phyloP scores from a whole-genome alignment of 176 grass and related monocot genomes.

The Phoenix roebelenii region DNA sequence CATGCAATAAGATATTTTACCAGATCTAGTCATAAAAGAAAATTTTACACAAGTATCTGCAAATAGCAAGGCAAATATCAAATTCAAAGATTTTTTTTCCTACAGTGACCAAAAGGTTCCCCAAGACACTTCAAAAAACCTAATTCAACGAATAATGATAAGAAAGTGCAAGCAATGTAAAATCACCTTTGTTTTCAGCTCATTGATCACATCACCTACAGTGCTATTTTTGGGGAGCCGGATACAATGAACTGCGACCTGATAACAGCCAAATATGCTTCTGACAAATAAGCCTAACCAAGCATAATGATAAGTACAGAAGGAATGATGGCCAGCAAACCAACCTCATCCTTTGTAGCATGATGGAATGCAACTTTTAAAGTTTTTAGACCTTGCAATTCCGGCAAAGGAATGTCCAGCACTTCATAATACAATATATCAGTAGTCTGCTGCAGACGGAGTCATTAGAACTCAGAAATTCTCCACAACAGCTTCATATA shows the following conservation, averaged over 20 bases:
- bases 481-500: slow-evolving; percentile 11
- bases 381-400: slow-evolving; percentile 56
- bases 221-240: slow-evolving; percentile 49
- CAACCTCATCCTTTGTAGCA: slow-evolving; percentile 45
- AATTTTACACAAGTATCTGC: too few species aligned
- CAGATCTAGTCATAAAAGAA: too few species aligned
- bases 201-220: slow-evolving; percentile 39
- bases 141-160: too few species aligned
- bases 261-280: background rate
- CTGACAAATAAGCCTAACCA: slow-evolving; percentile 7
- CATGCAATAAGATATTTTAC: too few species aligned
- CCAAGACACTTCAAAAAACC: too few species aligned
- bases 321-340: background rate
- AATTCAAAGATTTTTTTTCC: too few species aligned
- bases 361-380: slow-evolving; percentile 52
- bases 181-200: slow-evolving; percentile 61
- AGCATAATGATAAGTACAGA: slow-evolving; percentile 14
- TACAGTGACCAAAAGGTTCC: too few species aligned
- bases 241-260: slow-evolving; percentile 42
- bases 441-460: slow-evolving; percentile 34
- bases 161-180: background rate
- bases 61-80: too few species aligned
- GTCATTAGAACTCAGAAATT: slow-evolving; percentile 5
- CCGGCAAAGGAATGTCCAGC: slow-evolving; percentile 76
- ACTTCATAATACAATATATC: slow-evolving; percentile 70